Conservation (phyloP, 768 basidiomycete genomes). For the Russula abietina region DNA sequence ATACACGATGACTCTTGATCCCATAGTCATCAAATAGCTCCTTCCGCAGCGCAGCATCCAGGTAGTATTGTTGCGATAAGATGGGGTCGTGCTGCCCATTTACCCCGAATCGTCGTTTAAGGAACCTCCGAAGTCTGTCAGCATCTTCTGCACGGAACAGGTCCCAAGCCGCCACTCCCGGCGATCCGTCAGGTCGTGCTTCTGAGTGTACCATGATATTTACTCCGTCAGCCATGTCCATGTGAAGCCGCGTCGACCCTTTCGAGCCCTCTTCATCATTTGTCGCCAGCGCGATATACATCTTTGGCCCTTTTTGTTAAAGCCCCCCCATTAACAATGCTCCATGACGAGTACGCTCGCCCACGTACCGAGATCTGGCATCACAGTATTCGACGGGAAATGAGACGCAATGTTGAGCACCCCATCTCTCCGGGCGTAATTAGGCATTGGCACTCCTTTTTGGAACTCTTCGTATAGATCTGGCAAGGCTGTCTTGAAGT, state of each 20-base stretch:
- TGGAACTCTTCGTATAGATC: conserved; percentile 83
- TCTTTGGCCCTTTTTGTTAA: conserved; percentile 25
- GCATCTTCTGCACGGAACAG: conserved; percentile 80
- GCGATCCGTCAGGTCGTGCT: conserved; percentile 47
- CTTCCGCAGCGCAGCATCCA: conserved; percentile 62
- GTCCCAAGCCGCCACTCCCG: conserved; percentile 89
- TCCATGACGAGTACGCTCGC: not conserved
- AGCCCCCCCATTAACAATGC: conserved; percentile 1
- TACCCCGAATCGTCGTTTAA: conserved; percentile 56
- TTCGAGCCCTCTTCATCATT: conserved; percentile 55
- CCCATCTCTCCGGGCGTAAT: conserved; percentile 88
- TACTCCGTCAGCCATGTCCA: conserved; percentile 87
- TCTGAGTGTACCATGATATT: conserved; percentile 81
- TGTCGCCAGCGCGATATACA: conserved; percentile 82
- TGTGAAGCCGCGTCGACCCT: conserved; percentile 80
- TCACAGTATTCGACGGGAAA: conserved; percentile 72
- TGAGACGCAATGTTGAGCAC: conserved; percentile 84
- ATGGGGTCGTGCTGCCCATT: conserved; percentile 73
- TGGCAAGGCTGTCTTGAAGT: conserved; percentile 80
- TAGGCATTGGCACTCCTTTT: conserved; percentile 76
- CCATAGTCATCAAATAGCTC: conserved; percentile 61
- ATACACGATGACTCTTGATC: conserved; percentile 76
- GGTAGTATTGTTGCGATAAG: conserved; percentile 82
- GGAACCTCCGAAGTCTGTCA: conserved; percentile 66
- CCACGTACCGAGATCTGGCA: conserved; percentile 68